Conservation (phyloP, 768 basidiomycete genomes). For the Hemileccinum impolitum region DNA sequence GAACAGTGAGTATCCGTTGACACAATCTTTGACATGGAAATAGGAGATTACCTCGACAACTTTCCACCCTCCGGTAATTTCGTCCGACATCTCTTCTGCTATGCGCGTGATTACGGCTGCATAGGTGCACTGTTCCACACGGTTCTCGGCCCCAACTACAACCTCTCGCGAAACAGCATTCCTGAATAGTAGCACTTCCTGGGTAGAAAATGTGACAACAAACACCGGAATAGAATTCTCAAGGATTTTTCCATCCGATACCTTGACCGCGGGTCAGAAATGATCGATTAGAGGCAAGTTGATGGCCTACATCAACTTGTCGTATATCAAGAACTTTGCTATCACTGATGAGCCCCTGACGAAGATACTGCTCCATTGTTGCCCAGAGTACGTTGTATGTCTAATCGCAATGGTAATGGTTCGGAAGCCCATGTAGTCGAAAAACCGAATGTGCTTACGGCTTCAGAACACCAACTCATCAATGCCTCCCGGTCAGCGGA, state of each 20-base stretch:
- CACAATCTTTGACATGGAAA: neutral
- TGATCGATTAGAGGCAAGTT: neutral
- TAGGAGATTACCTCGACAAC: conserved; percentile 83
- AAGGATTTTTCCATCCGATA: conserved; percentile 82
- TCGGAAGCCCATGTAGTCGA: neutral
- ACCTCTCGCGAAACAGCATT: conserved; percentile 88
- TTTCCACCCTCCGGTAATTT: conserved; percentile 97
- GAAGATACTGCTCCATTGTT: conserved; percentile 91
- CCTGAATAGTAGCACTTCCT: conserved; percentile 90
- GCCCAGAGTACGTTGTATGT: conserved; percentile 99
- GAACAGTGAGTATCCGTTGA: neutral
- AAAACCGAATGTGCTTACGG: conserved; percentile 50
- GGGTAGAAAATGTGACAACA: conserved; percentile 87
- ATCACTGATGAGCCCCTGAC: conserved; percentile 87
- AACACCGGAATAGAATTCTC: conserved; percentile 91
- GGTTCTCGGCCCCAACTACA: conserved; percentile 80
- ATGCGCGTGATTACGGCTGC: conserved; percentile 87
- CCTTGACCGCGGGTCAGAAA: conserved; percentile 38
- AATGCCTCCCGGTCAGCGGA: conserved; percentile 85
- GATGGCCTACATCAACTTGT: conserved; percentile 81
- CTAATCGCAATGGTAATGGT: conserved; percentile 36
- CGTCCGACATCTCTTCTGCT: conserved; percentile 84
- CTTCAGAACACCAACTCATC: conserved; percentile 92
- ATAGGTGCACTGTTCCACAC: conserved; percentile 92
- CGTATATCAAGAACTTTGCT: conserved; percentile 96